Base-by-base conservation (phyloP, 1,284 basidiomycete genomes). In the Pseudozyma sp. region DNA sequence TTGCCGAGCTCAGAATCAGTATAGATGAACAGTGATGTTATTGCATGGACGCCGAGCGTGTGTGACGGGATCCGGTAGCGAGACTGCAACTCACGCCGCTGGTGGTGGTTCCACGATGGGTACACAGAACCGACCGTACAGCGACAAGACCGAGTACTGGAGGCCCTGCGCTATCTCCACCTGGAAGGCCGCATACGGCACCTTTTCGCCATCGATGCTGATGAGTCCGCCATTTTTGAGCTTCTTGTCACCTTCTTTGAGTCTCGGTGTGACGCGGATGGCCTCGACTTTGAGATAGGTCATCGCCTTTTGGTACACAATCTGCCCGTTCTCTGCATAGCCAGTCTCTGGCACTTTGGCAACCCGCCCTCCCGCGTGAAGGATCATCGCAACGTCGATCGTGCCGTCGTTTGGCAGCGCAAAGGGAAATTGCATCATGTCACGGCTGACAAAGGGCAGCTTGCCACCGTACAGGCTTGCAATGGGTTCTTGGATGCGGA, bases 151-250 rank as follows among this genome's bases (percentile, higher is more conserved):
- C 30, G 64, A 58, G 34, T 75, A 69, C 44, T 65, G 58, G 40
- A 78, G 33, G 1, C 55, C 61, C n/a, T 61, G 58, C 13, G 71
- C 62, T 17, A 93, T 90, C 84, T 97, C 92, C 6, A 97, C 91
- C 77, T 94, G 90, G 84, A 91, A 94, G 59, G 90, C 88, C 76
- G 90, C 88, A 78, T 92, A 93, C 1, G 91, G 90, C 78, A 90
- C 92, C 14, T 86, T 84, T 85, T 98, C 95, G 16, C 95, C 95
- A 80, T 98, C 95, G 60, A 94, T 87, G 44, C 71, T 77, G 34
- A 80, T 53, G 46, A 67, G 47, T 4, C 73, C 71, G 1, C 70
- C 73, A 10, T 55, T 59, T 53, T 77, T 77, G 24, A 77, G 52
- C 51, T 55, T 53, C 45, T 55, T 68, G 50, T 82, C 71, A 14